Evolutionary conservation across 2,329 filamentous ascomycete genomes (phyloP).

Genomic region (Tolypocladium sp.): DNA sequence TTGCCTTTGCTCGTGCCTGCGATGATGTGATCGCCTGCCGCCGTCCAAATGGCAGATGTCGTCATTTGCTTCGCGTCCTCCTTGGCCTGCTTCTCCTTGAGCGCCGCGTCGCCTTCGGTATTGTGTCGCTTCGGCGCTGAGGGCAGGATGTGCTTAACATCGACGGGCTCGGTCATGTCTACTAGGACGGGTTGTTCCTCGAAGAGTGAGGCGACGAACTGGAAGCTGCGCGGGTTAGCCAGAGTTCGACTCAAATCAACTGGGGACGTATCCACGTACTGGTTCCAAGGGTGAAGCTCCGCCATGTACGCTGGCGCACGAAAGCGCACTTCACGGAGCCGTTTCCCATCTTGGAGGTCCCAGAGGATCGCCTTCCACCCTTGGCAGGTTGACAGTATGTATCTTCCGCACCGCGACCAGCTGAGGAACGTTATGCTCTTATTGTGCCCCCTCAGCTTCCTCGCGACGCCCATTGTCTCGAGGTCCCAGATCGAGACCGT

Average conservation of each 20-base stretch:
- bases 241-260: neutral
- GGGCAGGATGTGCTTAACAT: constrained; percentile 68
- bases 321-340: constrained; percentile 80
- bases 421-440: constrained; percentile 89
- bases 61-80: constrained; percentile 94
- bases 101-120: constrained; percentile 57
- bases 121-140: constrained; percentile 71
- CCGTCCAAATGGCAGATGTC: constrained; percentile 83
- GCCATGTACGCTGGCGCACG: constrained; percentile 92
- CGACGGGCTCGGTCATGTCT: constrained; percentile 61
- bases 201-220: constrained; percentile 86
- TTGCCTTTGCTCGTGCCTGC: constrained; percentile 92
- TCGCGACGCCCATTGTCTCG: constrained; percentile 92
- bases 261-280: constrained; percentile 38
- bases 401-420: constrained; percentile 88
- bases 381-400: constrained; percentile 84
- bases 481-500: constrained; percentile 95
- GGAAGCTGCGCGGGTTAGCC: constrained; percentile 44
- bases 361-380: constrained; percentile 96
- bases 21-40: constrained; percentile 78
- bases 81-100: constrained; percentile 75
- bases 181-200: constrained; percentile 88
- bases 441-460: constrained; percentile 88
- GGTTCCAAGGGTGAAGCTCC: constrained; percentile 84
- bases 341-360: constrained; percentile 66